These are phyloP conservation scores for Fusarium chlamydosporum DNA, from an alignment of 2,329 filamentous ascomycete species.

Conservation along the genomic window DNA sequence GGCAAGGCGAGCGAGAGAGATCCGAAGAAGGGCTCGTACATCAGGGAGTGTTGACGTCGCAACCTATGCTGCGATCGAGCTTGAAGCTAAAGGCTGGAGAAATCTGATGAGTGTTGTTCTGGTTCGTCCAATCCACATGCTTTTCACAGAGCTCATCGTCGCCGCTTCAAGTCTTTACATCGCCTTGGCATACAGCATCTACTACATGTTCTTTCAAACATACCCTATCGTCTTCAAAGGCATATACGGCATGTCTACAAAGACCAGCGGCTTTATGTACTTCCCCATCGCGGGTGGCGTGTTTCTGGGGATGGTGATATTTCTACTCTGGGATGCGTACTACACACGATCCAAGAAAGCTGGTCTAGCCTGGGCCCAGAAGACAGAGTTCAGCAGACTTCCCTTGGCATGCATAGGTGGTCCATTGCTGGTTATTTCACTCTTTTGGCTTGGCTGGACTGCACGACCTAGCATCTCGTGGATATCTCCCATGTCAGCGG, in stretches of 20 bases:
- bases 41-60: not conserved
- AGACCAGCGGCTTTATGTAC: slow-evolving; percentile 22
- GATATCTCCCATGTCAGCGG: slow-evolving; percentile 20
- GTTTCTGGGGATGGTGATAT: slow-evolving; percentile 19
- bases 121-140: slow-evolving; percentile 26
- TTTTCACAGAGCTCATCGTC: slow-evolving; percentile 33
- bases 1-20: slow-evolving; percentile 5
- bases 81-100: slow-evolving; percentile 3
- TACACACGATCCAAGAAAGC: slow-evolving; percentile 19
- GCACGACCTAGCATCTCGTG: slow-evolving; percentile 16
- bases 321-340: slow-evolving; percentile 34
- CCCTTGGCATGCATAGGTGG: slow-evolving; percentile 37
- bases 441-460: slow-evolving; percentile 45
- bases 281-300: slow-evolving; percentile 13
- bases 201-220: slow-evolving; percentile 45
- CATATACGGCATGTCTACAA: slow-evolving; percentile 16
- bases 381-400: slow-evolving; percentile 36
- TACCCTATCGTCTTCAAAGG: slow-evolving; percentile 44
- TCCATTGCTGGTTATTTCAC: slow-evolving; percentile 23
- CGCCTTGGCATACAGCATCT: slow-evolving; percentile 29
- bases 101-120: slow-evolving; percentile 30
- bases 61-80: slow-evolving; percentile 1
- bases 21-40: rapidly evolving
- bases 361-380: slow-evolving; percentile 25
- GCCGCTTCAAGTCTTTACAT: slow-evolving; percentile 34